Evolutionary conservation across 2,329 filamentous ascomycete species (phyloP).

Genomic region (Cladophialophora carrionii): DNA sequence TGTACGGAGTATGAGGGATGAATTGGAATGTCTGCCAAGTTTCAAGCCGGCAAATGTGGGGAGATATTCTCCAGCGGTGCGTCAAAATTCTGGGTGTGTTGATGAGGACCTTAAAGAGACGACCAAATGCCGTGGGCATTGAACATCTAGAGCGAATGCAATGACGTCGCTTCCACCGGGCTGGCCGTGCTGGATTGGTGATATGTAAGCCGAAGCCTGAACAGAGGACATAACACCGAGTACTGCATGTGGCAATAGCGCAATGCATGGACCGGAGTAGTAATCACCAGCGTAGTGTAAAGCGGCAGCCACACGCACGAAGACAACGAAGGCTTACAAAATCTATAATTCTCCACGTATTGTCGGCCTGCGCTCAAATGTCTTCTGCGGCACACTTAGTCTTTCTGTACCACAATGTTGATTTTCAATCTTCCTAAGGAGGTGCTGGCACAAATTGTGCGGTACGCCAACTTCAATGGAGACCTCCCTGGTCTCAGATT

Average conservation of each 20-base stretch:
- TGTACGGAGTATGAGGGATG: neutral
- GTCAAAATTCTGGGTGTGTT: neutral
- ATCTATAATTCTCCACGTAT: neutral
- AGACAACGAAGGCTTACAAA: neutral
- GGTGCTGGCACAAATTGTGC: slow-evolving; percentile 22
- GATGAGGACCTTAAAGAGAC: slow-evolving; percentile 16
- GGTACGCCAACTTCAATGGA: slow-evolving; percentile 22
- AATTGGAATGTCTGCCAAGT: slow-evolving; percentile 1
- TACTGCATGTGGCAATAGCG: slow-evolving; percentile 7
- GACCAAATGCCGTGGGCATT: neutral
- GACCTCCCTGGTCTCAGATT: slow-evolving; percentile 18
- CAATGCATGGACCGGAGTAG: neutral
- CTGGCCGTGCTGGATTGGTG: neutral
- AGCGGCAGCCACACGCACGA: neutral
- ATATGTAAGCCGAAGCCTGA: neutral
- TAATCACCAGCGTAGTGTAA: slow-evolving; percentile 12
- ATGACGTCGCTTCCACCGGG: neutral
- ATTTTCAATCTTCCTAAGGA: slow-evolving; percentile 22
- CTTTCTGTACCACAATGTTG: slow-evolving; percentile 6
- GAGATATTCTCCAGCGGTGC: neutral
- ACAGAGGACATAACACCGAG: slow-evolving; percentile 6
- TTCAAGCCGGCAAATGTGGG: neutral
- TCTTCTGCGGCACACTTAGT: neutral
- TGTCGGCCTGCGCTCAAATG: neutral
- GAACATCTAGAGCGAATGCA: neutral